phyloP scores from a whole-genome alignment of 257 asterid species.

The Echites panduratus region DNA sequence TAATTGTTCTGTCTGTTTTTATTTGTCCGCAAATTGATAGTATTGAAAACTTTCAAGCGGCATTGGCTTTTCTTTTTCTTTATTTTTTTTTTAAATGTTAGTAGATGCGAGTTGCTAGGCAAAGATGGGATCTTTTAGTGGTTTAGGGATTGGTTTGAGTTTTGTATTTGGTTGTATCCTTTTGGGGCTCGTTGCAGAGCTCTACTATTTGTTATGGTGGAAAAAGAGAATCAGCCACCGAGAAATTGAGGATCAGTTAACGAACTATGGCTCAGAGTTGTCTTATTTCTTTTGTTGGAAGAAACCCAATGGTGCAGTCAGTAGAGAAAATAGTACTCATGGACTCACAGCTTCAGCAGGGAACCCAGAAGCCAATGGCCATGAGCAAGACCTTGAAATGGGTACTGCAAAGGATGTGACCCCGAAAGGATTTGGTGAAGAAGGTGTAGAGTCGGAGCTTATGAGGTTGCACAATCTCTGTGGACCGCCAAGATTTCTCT shows the following conservation, averaged over 20 bases:
- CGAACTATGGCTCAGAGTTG: slow-evolving; percentile 14
- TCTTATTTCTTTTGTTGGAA: slow-evolving; percentile 52
- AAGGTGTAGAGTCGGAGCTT: slow-evolving; percentile 60
- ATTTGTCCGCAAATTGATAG: neutral
- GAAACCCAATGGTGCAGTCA: slow-evolving; percentile 23
- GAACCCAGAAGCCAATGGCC: slow-evolving; percentile 20
- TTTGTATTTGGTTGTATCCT: slow-evolving; percentile 57
- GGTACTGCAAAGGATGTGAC: slow-evolving; percentile 32
- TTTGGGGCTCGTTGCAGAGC: slow-evolving; percentile 66
- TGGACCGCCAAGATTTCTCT: slow-evolving; percentile 93
- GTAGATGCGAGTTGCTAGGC: neutral
- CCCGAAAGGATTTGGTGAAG: slow-evolving; percentile 46
- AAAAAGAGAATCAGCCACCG: slow-evolving; percentile 41
- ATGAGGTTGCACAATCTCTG: slow-evolving; percentile 79
- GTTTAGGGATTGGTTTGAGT: slow-evolving; percentile 72
- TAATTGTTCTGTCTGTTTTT: neutral
- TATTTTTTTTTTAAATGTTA: too few species aligned
- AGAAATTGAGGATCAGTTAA: slow-evolving; percentile 21
- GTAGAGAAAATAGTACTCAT: slow-evolving; percentile 19
- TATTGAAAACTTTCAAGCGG: neutral
- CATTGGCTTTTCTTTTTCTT: too few species aligned
- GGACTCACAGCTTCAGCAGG: slow-evolving; percentile 30
- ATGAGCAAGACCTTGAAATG: slow-evolving; percentile 49
- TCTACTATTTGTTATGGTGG: slow-evolving; percentile 68
- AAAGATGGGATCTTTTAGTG: slow-evolving; percentile 65